These are phyloP conservation scores for Amanita polypyramis DNA, from an alignment of 768 basidiomycete genomes.

Conservation along the genomic window DNA sequence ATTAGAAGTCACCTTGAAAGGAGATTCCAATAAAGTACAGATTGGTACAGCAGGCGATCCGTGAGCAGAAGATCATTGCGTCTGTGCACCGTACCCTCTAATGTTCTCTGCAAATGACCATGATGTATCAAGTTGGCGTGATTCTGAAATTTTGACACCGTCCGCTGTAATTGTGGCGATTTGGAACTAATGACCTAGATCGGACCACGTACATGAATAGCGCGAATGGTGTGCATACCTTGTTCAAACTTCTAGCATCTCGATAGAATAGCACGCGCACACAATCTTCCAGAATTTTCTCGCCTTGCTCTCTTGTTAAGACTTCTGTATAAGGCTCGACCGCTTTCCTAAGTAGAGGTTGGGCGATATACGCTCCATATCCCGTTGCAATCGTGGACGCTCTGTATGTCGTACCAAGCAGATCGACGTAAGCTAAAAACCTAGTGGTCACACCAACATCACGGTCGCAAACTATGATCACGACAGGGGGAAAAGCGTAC, in stretches of 20 bases:
- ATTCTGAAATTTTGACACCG: conserved; percentile 74
- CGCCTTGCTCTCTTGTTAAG: conserved; percentile 72
- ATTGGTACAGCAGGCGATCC: not conserved
- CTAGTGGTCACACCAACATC: conserved; percentile 28
- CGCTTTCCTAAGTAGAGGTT: conserved; percentile 83
- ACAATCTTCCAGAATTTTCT: conserved; percentile 67
- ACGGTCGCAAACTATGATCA: not conserved
- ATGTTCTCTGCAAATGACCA: conserved; percentile 94
- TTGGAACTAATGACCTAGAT: conserved; percentile 71
- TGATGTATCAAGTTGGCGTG: conserved; percentile 60
- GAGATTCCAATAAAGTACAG: conserved; percentile 1
- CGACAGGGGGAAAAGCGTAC: conserved; percentile 28
- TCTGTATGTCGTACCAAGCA: conserved; percentile 93
- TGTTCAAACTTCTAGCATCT: conserved; percentile 91
- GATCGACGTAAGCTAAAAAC: conserved; percentile 89
- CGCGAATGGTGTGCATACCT: conserved; percentile 38
- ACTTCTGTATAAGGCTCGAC: conserved; percentile 74
- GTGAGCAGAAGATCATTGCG: conserved; percentile 48
- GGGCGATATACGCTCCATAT: conserved; percentile 87
- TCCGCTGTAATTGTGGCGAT: conserved; percentile 75
- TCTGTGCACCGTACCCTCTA: conserved; percentile 84
- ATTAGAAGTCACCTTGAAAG: too few relatives aligned
- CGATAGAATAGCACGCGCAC: conserved; percentile 95
- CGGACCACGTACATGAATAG: not conserved
- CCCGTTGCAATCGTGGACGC: conserved; percentile 93